Evolutionary conservation across 331 rosid species (phyloP).

Genomic region (Arachis monticola): DNA sequence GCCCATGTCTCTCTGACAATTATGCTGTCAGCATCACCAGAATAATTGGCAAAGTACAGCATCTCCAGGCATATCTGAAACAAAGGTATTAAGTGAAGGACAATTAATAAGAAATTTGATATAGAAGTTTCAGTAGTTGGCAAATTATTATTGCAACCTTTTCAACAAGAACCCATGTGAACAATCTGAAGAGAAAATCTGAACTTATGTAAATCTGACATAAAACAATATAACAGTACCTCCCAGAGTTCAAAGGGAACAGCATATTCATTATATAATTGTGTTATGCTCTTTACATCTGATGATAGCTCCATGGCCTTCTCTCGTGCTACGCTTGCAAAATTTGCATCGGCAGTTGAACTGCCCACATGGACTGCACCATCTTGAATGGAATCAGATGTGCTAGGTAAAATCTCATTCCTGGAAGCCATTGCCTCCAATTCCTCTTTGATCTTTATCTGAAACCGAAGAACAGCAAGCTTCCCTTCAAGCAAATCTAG

Average conservation of each 20-base stretch:
- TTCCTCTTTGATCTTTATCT: slow-evolving; percentile 88
- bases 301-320: slow-evolving; percentile 83
- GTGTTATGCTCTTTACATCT: slow-evolving; percentile 87
- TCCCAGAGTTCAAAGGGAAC: slow-evolving; percentile 98
- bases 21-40: slow-evolving; percentile 87
- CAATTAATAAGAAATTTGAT: slow-evolving; percentile 16
- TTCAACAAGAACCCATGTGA: slow-evolving; percentile 23
- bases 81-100: slow-evolving; percentile 36
- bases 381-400: slow-evolving; percentile 58
- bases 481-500: slow-evolving; percentile 97
- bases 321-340: slow-evolving; percentile 53
- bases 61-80: slow-evolving; percentile 87
- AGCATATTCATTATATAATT: slow-evolving; percentile 94
- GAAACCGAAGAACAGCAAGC: slow-evolving; percentile 97
- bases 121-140: slow-evolving; percentile 1
- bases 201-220: slow-evolving; percentile 25
- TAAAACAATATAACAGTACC: slow-evolving; percentile 52
- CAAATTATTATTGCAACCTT: slow-evolving; percentile 8
- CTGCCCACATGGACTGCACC: slow-evolving; percentile 53
- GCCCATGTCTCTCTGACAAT: slow-evolving; percentile 93
- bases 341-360: slow-evolving; percentile 49
- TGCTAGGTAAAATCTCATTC: slow-evolving; percentile 59
- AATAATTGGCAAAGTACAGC: slow-evolving; percentile 93
- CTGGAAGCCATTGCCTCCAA: slow-evolving; percentile 77
- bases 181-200: slow-evolving; percentile 12